Evolutionary conservation across 331 rosid species (phyloP), one percentile per base, ranked within the genome.

Genomic region (Pyracantha coccinea): DNA sequence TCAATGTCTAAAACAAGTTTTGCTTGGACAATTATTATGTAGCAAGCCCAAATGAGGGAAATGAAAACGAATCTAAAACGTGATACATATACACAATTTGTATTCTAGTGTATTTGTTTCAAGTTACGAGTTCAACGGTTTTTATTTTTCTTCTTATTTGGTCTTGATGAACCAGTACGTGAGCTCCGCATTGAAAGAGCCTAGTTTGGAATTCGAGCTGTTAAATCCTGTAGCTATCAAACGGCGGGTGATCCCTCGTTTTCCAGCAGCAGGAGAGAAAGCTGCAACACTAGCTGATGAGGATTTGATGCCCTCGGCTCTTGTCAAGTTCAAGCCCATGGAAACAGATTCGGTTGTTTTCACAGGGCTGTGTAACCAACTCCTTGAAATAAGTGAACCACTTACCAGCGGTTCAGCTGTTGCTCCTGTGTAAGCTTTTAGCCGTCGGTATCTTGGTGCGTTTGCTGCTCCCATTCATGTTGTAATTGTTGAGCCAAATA

Each of bases 251-350:
- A 88, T 94, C 83, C 89, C 91, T 53, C 81, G 64, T 76, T 87
- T 84, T 71, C 85, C 93, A 1, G 77, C 78, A 64, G 67, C 82
- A 66, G 97, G 93, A 31, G 79, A 81, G 81, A 89, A 68, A 14
- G 77, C 79, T 13, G 74, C 31, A 73, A 90, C 97, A 54, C 84
- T 95, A 45, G 93, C 88, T 70, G 97, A 95, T 32, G 97, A 92
- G 79, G 89, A 92, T 66, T 83, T 92, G 82, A 97, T 89, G 33
- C 99, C 99, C 71, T 92, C 92, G 4, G 97, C 93, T 83, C 91
- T 95, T 44, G 74, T 95, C 11, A 95, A 95, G 91, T 90, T 92
- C 82, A 90, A 78, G 84, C 97, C 97, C 8, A 81, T 77, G 17
- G 97, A 95, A 87, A 89, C 99, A 10, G 97, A 95, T 78, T 85